These are phyloP conservation scores for Fusarium ramigenum DNA, from an alignment of 2,329 filamentous ascomycete species.

Conservation along the genomic window DNA sequence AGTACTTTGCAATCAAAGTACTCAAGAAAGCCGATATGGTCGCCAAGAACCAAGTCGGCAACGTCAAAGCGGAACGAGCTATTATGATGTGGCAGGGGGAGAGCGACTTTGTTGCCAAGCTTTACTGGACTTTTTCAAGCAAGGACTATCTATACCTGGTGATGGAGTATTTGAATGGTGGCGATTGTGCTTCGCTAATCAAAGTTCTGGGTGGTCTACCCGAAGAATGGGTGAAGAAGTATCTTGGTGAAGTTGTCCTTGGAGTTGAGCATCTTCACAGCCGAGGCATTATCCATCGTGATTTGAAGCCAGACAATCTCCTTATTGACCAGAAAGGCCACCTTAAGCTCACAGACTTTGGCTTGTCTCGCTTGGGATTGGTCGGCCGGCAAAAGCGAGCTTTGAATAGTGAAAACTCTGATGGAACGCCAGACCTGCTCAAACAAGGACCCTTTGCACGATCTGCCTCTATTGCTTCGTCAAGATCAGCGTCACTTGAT, in stretches of 20 bases:
- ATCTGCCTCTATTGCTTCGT: slow-evolving; percentile 86
- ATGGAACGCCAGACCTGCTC: slow-evolving; percentile 90
- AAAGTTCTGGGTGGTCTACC: slow-evolving; percentile 91
- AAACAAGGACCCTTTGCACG: slow-evolving; percentile 92
- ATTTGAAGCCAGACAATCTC: slow-evolving; percentile 96
- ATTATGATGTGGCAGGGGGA: slow-evolving; percentile 99
- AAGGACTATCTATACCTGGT: slow-evolving; percentile 99
- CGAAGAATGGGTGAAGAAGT: slow-evolving; percentile 98
- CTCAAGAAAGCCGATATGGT: slow-evolving; percentile 99
- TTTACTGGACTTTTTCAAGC: slow-evolving; percentile 99
- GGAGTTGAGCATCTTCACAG: slow-evolving; percentile 96
- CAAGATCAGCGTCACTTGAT: slow-evolving; percentile 92
- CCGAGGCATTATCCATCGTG: slow-evolving; percentile 94
- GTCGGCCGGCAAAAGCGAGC: slow-evolving; percentile 96
- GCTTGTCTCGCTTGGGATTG: slow-evolving; percentile 94
- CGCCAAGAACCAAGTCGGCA: slow-evolving; percentile 98
- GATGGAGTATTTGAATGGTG: slow-evolving; percentile 98
- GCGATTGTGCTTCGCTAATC: slow-evolving; percentile 95
- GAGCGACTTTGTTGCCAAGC: slow-evolving; percentile 97
- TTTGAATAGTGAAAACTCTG: slow-evolving; percentile 77
- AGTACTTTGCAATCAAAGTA: slow-evolving; percentile 99
- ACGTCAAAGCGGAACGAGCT: slow-evolving; percentile 96
- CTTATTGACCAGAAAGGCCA: slow-evolving; percentile 97
- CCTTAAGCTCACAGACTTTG: slow-evolving; percentile 96
- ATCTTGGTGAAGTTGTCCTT: slow-evolving; percentile 94